These are phyloP conservation scores for Talaromyces thailandensis DNA, from an alignment of 495 filamentous ascomycete species.

Conservation along the genomic window DNA sequence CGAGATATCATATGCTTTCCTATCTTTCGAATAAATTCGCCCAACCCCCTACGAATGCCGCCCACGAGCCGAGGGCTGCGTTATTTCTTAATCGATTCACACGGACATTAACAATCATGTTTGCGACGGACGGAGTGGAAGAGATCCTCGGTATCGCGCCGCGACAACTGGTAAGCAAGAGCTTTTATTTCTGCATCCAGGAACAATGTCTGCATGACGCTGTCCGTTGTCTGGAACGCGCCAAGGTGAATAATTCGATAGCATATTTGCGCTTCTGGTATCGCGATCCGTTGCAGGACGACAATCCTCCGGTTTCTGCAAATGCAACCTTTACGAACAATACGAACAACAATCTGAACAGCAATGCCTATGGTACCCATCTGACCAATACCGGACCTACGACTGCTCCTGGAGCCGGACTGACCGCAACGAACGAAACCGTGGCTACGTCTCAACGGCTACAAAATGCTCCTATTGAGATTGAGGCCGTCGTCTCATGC, in stretches of 20 bases:
- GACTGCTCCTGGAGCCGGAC: background rate
- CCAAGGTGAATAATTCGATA: conserved; percentile 89
- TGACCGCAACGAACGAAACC: background rate
- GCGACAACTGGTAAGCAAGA: conserved; percentile 56
- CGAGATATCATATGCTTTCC: conserved; percentile 84
- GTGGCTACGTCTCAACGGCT: background rate
- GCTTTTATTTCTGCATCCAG: conserved; percentile 76
- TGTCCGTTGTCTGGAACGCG: conserved; percentile 68
- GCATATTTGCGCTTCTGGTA: conserved; percentile 89
- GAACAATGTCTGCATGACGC: conserved; percentile 68
- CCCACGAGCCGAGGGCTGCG: conserved; percentile 73
- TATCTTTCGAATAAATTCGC: conserved; percentile 78
- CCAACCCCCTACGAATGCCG: conserved; percentile 46
- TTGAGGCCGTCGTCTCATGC: conserved; percentile 85
- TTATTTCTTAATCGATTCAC: conserved; percentile 85
- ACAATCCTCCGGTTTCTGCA: conserved; percentile 13
- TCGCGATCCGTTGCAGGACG: conserved; percentile 56
- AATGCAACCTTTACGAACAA: background rate
- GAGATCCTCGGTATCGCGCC: conserved; percentile 63
- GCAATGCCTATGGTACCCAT: background rate
- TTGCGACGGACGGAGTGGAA: conserved; percentile 66
- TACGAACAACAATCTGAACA: background rate
- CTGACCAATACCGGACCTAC: background rate
- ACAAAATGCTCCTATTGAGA: conserved; percentile 39
- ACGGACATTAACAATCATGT: conserved; percentile 75